Percentiles rank a stretch among this genome's conserved stretches.
These are phyloP conservation scores for rapeseed (Brassica napus) DNA, from an alignment of 345 rosid genomes.

Conservation along the genomic window Da-Ae NC_063449.1:21701501-21702000, in stretches of 20 bases:
- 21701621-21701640: too few relatives aligned
- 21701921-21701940: constrained; percentile 19
- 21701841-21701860: constrained; percentile 33
- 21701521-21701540: too few relatives aligned
- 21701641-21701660: not conserved
- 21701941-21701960: constrained; percentile 39
- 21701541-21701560: too few relatives aligned
- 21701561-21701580: too few relatives aligned
- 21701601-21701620: too few relatives aligned
- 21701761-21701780: constrained; percentile 41
- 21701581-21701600: too few relatives aligned
- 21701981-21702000: constrained; percentile 47
- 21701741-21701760: constrained; percentile 30
- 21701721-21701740: not conserved
- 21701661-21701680: not conserved
- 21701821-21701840: constrained; percentile 35
- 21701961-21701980: constrained; percentile 50
- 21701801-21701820: constrained; percentile 32
- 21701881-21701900: constrained; percentile 13
- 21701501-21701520: too few relatives aligned
- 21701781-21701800: constrained; percentile 42
- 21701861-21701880: not conserved
- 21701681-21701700: not conserved
- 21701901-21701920: constrained; percentile 27
- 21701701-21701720: not conserved